Evolutionary conservation across 2,329 filamentous ascomycete species (phyloP), one percentile per base, ranked within the genome.

Genomic region (Alternaria viburni): DNA sequence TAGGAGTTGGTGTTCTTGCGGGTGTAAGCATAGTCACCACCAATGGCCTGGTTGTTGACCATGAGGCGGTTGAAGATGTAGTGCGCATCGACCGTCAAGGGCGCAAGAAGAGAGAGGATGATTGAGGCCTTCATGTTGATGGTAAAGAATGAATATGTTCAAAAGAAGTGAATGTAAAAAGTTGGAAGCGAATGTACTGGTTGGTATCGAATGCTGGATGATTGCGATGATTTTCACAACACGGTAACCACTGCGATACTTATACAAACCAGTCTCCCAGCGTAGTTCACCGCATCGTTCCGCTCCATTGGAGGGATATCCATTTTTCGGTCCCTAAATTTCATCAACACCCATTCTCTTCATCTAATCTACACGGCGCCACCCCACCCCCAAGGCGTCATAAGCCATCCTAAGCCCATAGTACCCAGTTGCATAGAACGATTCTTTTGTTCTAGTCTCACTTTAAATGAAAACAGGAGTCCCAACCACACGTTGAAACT

Each of bases 11-110:
- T 74, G 72, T 78, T 78, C 65, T 75, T 77, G 59, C 76, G 74
- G n/a, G 69, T 65, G 65, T 77, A 78, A 55, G 73, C 74, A 54
- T 78, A 78, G 41, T 77, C 73, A 65, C 74, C 74, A 46, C 75
- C 75, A 28, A 77, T 71, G 26, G 61, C 60, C 4, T 68, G 59
- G 36, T 72, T 74, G 59, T 79, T 77, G 47, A 79, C 77, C 21
- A 78, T 75, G 11, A 80, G 69, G 5, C 70, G 69, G 64, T 78
- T 78, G 72, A 80, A 78, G 66, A 79, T 79, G 70, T 79, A 79
- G 62, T 79, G 77, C 5, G 75, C 76, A 19, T 74, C 65, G 57
- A 68, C 61, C 57, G 70, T 66, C 21, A 75, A 58, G 13, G 69
- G 65, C 55, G 73, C 69, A 61, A 73, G 65, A 28, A 79, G 54